A percentile compares a stretch with the other conserved stretches of the same genome.
These are phyloP conservation scores for Salix koriyanagi DNA, from an alignment of 345 rosid species.

Conservation along the genomic window DNA sequence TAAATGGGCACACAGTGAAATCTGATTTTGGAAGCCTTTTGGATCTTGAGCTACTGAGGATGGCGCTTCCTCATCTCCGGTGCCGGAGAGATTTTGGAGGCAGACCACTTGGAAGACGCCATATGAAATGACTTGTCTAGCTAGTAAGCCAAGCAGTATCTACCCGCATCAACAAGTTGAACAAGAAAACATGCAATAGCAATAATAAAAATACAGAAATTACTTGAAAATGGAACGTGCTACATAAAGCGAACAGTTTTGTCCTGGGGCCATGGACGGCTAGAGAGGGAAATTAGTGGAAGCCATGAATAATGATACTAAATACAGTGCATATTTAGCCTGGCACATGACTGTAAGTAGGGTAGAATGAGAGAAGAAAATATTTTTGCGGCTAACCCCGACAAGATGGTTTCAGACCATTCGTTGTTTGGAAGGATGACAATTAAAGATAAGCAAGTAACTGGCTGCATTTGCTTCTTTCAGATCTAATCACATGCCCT, in stretches of 20 bases:
- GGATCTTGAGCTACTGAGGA: neutral
- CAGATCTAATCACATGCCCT: neutral
- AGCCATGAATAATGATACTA: neutral
- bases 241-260: neutral
- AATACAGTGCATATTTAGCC: neutral
- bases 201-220: neutral
- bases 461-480: neutral
- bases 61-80: neutral
- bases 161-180: neutral
- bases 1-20: neutral
- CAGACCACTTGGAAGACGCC: neutral
- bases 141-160: neutral
- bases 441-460: neutral
- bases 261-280: neutral
- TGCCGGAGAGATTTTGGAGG: neutral
- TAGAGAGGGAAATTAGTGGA: neutral
- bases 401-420: neutral
- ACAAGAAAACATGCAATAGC: neutral
- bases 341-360: neutral
- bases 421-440: neutral
- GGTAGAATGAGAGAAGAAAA: neutral
- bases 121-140: neutral
- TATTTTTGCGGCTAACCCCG: neutral
- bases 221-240: neutral
- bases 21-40: neutral